Evolutionary conservation across 2,329 filamentous ascomycete genomes (phyloP).

Genomic region (Colletotrichum truncatum): DNA sequence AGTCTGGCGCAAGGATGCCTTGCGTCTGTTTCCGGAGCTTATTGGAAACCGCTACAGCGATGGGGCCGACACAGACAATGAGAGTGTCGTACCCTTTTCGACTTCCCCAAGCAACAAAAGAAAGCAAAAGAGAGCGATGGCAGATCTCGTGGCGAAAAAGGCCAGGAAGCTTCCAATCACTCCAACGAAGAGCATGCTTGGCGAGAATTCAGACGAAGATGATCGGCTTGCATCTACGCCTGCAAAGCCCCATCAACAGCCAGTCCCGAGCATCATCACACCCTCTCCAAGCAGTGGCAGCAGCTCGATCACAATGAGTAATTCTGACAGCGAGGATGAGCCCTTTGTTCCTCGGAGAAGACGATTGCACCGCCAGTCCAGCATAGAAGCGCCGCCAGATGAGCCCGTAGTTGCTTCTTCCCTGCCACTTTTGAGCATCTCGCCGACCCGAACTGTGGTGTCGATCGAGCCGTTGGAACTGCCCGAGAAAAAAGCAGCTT

Average conservation of each 20-base stretch:
- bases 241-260: background rate
- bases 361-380: background rate
- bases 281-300: background rate
- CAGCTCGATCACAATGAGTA: background rate
- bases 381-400: background rate
- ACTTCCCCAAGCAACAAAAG: background rate
- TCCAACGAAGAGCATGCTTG: background rate
- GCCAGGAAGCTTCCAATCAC: background rate
- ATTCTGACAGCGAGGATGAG: background rate
- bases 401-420: background rate
- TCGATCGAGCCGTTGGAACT: background rate
- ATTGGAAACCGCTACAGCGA: background rate
- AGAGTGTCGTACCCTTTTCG: background rate
- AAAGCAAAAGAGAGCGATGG: background rate
- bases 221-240: background rate
- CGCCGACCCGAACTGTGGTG: background rate
- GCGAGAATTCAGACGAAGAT: background rate
- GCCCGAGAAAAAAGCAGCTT: background rate
- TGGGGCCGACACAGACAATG: background rate
- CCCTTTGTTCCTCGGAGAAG: background rate
- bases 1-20: slow-evolving; percentile 14
- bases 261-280: background rate
- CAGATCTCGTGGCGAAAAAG: background rate
- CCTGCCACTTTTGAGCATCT: background rate
- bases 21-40: background rate